Evolutionary conservation across 305 asterid genomes (phyloP).

Genomic region (Fraxinus angustifolia): DNA sequence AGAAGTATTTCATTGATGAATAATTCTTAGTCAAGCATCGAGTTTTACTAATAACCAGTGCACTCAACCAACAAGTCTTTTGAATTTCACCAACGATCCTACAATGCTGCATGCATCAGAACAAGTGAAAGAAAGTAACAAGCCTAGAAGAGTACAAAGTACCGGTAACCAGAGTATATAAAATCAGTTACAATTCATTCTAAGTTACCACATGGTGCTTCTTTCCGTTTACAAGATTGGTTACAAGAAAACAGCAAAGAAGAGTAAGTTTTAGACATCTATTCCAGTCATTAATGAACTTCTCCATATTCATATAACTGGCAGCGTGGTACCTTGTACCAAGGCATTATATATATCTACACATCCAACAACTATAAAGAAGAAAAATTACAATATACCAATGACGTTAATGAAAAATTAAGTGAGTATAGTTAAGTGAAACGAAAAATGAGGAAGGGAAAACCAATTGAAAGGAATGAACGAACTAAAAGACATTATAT

Average conservation of each 20-base stretch:
- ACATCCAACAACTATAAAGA: neutral
- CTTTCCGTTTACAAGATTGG: neutral
- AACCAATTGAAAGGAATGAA: constrained; percentile 1
- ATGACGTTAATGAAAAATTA: neutral
- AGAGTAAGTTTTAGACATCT: neutral
- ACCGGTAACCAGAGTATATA: neutral
- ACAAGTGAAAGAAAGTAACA: neutral
- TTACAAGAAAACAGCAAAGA: neutral
- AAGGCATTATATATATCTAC: neutral
- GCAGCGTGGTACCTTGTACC: neutral
- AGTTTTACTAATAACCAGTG: constrained; percentile 7
- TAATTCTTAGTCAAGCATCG: constrained; percentile 5
- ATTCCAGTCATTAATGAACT: neutral
- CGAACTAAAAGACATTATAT: neutral
- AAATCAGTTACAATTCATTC: neutral
- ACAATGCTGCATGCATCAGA: constrained; percentile 9
- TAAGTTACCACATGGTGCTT: neutral
- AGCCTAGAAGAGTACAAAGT: neutral
- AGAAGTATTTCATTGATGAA: constrained; percentile 3
- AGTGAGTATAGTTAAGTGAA: neutral
- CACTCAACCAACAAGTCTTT: neutral
- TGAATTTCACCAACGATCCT: constrained; percentile 12
- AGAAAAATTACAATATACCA: constrained; percentile 6
- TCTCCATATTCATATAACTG: neutral
- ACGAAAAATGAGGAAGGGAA: neutral